phyloP scores from a whole-genome alignment of 2,329 filamentous ascomycete species.

The Pezicula rhizophila region DNA sequence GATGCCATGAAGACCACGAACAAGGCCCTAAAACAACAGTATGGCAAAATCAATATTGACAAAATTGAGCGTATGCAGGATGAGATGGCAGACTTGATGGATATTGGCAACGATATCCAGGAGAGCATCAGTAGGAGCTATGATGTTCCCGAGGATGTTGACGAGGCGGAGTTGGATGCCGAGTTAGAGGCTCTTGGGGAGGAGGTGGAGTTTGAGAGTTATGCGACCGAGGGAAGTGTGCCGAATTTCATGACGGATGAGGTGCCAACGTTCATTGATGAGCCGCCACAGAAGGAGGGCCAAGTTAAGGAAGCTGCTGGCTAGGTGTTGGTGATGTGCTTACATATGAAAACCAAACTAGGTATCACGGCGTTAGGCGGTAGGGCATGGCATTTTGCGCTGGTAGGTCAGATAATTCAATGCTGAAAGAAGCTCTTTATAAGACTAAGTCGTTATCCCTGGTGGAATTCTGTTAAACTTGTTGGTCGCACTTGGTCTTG shows the following conservation, averaged over 20 bases:
- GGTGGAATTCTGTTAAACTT: too few relatives aligned
- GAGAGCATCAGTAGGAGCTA: conserved; percentile 88
- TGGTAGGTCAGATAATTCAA: too few relatives aligned
- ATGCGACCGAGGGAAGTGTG: conserved; percentile 41
- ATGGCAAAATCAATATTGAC: conserved; percentile 94
- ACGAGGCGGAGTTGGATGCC: conserved; percentile 92
- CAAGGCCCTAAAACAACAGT: conserved; percentile 86
- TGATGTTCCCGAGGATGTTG: conserved; percentile 93
- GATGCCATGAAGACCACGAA: conserved; percentile 97
- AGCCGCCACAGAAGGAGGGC: conserved; percentile 65
- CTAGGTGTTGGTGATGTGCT: conserved; percentile 20
- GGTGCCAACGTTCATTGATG: conserved; percentile 84
- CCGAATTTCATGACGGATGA: conserved; percentile 90
- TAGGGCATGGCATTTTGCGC: too few relatives aligned
- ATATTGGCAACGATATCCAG: conserved; percentile 97
- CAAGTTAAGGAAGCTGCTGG: conserved; percentile 79
- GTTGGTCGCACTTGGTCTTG: too few relatives aligned
- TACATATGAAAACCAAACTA: not conserved
- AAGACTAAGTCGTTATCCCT: too few relatives aligned
- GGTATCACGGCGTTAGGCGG: not conserved
- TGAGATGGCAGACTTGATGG: conserved; percentile 97
- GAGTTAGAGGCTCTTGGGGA: conserved; percentile 92
- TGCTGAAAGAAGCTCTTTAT: too few relatives aligned
- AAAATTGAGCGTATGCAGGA: conserved; percentile 97
- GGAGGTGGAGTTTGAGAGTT: conserved; percentile 80